phyloP scores from a whole-genome alignment of 345 rosid species.

The Corchorus capsularis region DNA sequence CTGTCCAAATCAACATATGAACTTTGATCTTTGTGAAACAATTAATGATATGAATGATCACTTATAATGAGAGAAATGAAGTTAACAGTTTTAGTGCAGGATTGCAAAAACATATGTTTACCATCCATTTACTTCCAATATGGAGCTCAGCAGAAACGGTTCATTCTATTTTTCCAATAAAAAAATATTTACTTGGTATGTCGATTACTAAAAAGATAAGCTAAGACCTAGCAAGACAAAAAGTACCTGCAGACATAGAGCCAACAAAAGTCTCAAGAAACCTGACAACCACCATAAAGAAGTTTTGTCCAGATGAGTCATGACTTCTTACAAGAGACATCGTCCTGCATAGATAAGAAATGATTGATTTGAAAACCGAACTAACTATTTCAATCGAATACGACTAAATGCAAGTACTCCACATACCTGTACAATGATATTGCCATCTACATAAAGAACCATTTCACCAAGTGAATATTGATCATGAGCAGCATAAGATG shows the following conservation, averaged over 20 bases:
- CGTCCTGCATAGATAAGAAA: constrained; percentile 65
- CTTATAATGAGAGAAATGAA: not conserved
- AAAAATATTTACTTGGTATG: not conserved
- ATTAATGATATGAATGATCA: not conserved
- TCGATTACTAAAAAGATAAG: not conserved
- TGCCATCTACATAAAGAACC: constrained; percentile 65
- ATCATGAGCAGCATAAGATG: constrained; percentile 11
- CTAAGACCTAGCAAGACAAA: constrained; percentile 12
- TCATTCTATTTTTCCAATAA: not conserved
- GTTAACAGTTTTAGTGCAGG: not conserved
- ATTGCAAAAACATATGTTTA: not conserved
- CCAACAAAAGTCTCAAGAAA: constrained; percentile 98
- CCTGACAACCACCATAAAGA: constrained; percentile 80
- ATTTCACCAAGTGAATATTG: constrained; percentile 15
- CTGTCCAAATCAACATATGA: not conserved
- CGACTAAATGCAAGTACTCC: constrained; percentile 19
- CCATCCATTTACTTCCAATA: not conserved
- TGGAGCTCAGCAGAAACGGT: not conserved
- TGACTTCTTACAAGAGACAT: constrained; percentile 87
- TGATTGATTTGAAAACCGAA: constrained; percentile 25
- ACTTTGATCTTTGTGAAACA: not conserved
- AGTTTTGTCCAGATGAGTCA: constrained; percentile 65
- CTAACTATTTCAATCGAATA: not conserved
- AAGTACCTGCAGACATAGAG: constrained; percentile 90
- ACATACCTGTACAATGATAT: constrained; percentile 95